These are phyloP conservation scores for Colletotrichum lupini DNA, from an alignment of 2,329 filamentous ascomycete genomes.

Conservation along the genomic window DNA sequence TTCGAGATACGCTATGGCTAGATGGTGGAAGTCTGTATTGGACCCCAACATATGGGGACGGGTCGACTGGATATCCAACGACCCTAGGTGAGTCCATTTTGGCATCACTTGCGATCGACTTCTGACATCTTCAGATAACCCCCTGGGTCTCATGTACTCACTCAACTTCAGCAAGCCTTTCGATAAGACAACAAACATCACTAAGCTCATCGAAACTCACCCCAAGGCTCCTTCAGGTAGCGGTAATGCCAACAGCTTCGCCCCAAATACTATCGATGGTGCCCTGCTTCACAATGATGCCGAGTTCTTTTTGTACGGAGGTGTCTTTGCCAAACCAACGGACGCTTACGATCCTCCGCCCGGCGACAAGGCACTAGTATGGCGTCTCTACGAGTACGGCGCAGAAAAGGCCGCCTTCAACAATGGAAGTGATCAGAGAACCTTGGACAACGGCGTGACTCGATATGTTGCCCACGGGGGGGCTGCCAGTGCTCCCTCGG, in stretches of 20 bases:
- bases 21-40: conserved; percentile 71
- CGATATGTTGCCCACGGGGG: conserved; percentile 74
- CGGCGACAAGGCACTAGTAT: conserved; percentile 58
- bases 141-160: conserved; percentile 62
- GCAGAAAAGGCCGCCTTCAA: conserved; percentile 44
- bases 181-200: conserved; percentile 63
- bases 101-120: conserved; percentile 19
- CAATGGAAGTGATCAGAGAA: conserved; percentile 47
- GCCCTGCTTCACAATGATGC: conserved; percentile 73
- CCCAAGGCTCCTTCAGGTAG: conserved; percentile 58
- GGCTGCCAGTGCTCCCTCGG: conserved; percentile 72
- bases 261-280: conserved; percentile 70
- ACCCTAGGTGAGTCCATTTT: conserved; percentile 54
- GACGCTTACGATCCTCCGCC: conserved; percentile 50
- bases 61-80: conserved; percentile 52
- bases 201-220: conserved; percentile 58
- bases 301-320: conserved; percentile 74
- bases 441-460: conserved; percentile 60
- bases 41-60: conserved; percentile 53
- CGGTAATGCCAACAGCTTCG: conserved; percentile 63
- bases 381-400: conserved; percentile 65
- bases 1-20: conserved; percentile 72
- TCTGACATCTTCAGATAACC: conserved; percentile 57
- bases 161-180: conserved; percentile 71
- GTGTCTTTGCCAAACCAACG: conserved; percentile 53